Base-by-base conservation (phyloP, 495 filamentous ascomycete species). In the Talaromyces liani region DNA sequence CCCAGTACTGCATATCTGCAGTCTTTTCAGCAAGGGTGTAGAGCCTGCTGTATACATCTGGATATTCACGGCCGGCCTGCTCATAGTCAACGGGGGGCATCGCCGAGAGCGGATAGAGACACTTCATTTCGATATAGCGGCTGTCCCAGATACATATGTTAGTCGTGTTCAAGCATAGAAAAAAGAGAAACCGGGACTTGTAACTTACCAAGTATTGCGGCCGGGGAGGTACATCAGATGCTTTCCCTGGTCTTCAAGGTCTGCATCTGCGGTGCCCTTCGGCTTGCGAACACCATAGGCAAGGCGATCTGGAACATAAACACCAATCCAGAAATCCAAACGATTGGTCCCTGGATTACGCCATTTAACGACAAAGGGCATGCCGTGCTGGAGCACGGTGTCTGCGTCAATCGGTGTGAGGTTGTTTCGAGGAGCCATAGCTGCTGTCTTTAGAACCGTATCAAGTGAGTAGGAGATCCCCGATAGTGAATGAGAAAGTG, bases 151-250 rank as follows among this genome's bases (percentile, higher is more conserved):
- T 22, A 22, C 6, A 5, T 22, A 16, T 20, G n/a, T 34, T n/a
- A 29, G 31, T 7, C 1, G 2, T 33, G 22, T 58, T 9, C 6
- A 29, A 58, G 5, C 7, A 12, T 24, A 57, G 36, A 41, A 16
- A 9, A 16, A 41, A 41, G 14, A 41, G 36, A 41, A 41, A 41
- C 14, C 9, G 4, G 36, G 36, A 16, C 6, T n/a, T 41, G 36
- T 41, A 7, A 34, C 60, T 53, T 54, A 62, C 60, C 16, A 53
- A 16, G 5, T 18, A 33, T 62, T 62, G 25, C 29, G 24, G 6
- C 60, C 60, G 0, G 60, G 60, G 1, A 62, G 20, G 18, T 54
- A 62, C 34, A 62, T 47, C 60, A 53, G 12, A 27, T 62, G 20
- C 7, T 14, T 24, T 14, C 16, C 20, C 16, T 62, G 22, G 2